Evolutionary conservation across 805 yeast species (phyloP).

Genomic region (Yamadazyma tumulicola): DNA sequence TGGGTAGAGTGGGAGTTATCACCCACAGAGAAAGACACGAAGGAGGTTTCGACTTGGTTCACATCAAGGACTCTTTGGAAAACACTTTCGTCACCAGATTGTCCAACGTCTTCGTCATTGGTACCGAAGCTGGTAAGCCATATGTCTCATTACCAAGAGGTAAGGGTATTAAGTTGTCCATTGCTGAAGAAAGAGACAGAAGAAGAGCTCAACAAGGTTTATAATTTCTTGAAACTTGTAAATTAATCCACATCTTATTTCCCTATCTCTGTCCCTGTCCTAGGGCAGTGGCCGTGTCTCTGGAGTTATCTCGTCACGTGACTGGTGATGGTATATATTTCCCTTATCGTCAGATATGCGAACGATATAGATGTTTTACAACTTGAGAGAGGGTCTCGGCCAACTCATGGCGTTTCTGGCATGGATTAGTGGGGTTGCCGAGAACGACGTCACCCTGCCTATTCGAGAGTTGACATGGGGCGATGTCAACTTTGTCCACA

Average conservation of each 20-base stretch:
- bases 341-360: too few relatives aligned
- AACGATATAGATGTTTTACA: too few relatives aligned
- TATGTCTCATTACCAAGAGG: conserved; percentile 42
- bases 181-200: conserved; percentile 44
- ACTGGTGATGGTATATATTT: too few relatives aligned
- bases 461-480: conserved; percentile 60
- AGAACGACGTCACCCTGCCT: too few relatives aligned
- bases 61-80: conserved; percentile 39
- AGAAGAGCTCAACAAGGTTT: conserved; percentile 37
- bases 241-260: conserved; percentile 1
- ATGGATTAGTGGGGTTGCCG: too few relatives aligned
- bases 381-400: too few relatives aligned
- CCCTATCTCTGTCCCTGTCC: too few relatives aligned
- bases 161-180: conserved; percentile 42
- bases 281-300: too few relatives aligned
- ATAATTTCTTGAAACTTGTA: conserved; percentile 7
- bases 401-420: too few relatives aligned
- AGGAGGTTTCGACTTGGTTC: conserved; percentile 43
- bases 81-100: conserved; percentile 43
- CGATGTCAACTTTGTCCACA: conserved; percentile 79
- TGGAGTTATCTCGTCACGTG: too few relatives aligned
- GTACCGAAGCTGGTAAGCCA: conserved; percentile 41
- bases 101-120: conserved; percentile 38
- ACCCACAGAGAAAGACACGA: conserved; percentile 42
- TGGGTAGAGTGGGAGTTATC: conserved; percentile 43